These are phyloP conservation scores for Cutaneotrichosporon sp. DNA, from an alignment of 1,284 basidiomycete genomes.

Conservation along the genomic window DNA sequence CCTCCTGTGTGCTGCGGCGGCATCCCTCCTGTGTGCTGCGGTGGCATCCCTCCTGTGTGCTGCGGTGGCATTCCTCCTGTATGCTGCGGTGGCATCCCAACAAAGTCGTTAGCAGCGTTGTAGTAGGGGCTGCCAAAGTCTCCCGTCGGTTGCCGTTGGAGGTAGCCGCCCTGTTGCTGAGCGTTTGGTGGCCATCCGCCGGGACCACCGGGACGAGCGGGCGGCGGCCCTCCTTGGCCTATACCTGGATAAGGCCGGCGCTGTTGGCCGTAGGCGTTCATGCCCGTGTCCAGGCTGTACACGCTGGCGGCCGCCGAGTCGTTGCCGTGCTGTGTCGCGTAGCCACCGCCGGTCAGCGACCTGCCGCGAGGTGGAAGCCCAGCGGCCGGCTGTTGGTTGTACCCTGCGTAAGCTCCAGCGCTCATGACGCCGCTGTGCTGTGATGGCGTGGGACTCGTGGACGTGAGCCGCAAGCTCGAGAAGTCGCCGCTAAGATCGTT, in stretches of 20 bases:
- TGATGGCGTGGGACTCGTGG: conserved; percentile 3
- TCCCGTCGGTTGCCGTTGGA: conserved; percentile 28
- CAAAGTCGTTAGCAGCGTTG: conserved; percentile 64
- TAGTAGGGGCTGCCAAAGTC: conserved; percentile 45
- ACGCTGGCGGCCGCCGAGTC: conserved; percentile 35
- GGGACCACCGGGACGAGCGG: background rate
- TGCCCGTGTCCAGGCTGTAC: conserved; percentile 44
- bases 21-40: conserved; percentile 55
- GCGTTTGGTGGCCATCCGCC: conserved; percentile 14
- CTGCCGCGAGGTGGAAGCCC: conserved; percentile 8
- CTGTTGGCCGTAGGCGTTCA: conserved; percentile 33
- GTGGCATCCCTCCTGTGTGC: conserved; percentile 55
- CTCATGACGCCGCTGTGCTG: background rate
- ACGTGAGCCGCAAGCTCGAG: conserved; percentile 29
- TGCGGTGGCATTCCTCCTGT: conserved; percentile 53
- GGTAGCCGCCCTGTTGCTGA: conserved; percentile 1
- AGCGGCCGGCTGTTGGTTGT: background rate
- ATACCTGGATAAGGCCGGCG: conserved; percentile 1
- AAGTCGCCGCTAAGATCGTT: conserved; percentile 33
- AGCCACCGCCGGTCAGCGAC: conserved; percentile 22
- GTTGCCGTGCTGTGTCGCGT: conserved; percentile 15
- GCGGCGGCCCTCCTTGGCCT: conserved; percentile 1
- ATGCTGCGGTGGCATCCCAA: conserved; percentile 56
- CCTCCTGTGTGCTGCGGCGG: too few relatives aligned
- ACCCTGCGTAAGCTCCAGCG: background rate